Evolutionary conservation across 2,329 filamentous ascomycete genomes (phyloP).

Genomic region (Phialophora verrucosa): DNA sequence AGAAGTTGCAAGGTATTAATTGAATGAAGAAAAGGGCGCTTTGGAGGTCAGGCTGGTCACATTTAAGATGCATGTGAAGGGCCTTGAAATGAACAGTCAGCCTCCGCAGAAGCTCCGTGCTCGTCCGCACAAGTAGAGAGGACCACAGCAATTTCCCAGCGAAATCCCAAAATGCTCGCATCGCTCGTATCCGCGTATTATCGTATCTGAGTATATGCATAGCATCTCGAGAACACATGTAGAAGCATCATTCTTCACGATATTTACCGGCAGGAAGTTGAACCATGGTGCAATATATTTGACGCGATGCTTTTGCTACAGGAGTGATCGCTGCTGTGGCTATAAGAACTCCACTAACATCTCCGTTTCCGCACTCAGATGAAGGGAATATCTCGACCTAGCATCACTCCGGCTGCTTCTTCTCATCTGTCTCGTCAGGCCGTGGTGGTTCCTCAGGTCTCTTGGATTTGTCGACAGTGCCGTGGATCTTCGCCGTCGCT

Average conservation of each 20-base stretch:
- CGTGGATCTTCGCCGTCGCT: slow-evolving; percentile 62
- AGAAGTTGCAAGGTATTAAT: not conserved
- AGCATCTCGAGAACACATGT: not conserved
- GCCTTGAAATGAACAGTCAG: slow-evolving; percentile 12
- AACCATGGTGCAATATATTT: not conserved
- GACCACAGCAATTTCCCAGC: slow-evolving; percentile 14
- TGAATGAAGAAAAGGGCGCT: not conserved
- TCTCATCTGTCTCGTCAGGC: slow-evolving; percentile 8
- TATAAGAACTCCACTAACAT: not conserved
- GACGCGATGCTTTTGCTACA: slow-evolving; percentile 14
- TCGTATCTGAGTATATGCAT: not conserved
- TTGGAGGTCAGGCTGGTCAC: not conserved
- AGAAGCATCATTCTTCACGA: not conserved
- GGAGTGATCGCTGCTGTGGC: slow-evolving; percentile 3
- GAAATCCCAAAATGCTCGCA: not conserved
- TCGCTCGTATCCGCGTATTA: not conserved
- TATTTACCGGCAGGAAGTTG: not conserved
- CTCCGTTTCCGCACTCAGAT: not conserved
- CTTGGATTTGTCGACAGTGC: slow-evolving; percentile 49
- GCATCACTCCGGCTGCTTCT: not conserved
- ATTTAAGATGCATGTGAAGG: slow-evolving; percentile 16
- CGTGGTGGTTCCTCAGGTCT: slow-evolving; percentile 2
- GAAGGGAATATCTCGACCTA: not conserved
- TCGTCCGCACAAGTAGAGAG: not conserved
- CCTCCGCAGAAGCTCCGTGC: slow-evolving; percentile 16